These are phyloP conservation scores for Erythrobasidium hasegawianum DNA, from an alignment of 1,284 basidiomycete genomes.

Conservation along the genomic window DNA sequence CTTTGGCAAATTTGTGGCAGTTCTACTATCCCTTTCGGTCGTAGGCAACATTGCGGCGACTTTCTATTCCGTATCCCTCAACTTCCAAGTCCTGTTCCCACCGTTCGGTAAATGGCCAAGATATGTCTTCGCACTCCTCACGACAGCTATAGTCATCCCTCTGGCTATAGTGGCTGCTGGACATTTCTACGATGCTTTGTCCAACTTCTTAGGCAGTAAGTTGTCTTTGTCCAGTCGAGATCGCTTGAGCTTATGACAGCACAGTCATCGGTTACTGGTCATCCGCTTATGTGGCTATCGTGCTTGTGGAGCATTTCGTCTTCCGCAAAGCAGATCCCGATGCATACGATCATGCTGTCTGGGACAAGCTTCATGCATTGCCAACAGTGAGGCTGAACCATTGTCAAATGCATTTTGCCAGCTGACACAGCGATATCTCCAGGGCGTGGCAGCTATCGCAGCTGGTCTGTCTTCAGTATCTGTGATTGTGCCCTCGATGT, in stretches of 20 bases:
- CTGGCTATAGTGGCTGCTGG: constrained; percentile 49
- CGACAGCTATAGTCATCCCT: constrained; percentile 64
- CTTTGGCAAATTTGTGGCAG: constrained; percentile 49
- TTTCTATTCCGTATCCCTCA: constrained; percentile 78
- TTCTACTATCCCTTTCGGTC: constrained; percentile 39
- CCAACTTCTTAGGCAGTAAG: constrained; percentile 47
- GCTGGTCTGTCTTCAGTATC: constrained; percentile 15
- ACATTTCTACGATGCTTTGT: constrained; percentile 48
- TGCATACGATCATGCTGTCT: constrained; percentile 45
- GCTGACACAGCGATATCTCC: not conserved
- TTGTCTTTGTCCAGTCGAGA: no score
- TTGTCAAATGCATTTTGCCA: not conserved
- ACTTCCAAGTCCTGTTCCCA: constrained; percentile 72
- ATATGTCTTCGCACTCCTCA: constrained; percentile 77
- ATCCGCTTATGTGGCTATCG: constrained; percentile 45
- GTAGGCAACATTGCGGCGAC: constrained; percentile 73
- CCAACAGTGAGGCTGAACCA: constrained; percentile 43
- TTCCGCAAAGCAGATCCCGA: constrained; percentile 42
- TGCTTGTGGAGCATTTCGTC: constrained; percentile 47
- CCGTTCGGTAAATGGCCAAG: constrained; percentile 62
- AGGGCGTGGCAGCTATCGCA: constrained; percentile 10
- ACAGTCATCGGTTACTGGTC: constrained; percentile 44
- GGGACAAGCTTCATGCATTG: constrained; percentile 47
- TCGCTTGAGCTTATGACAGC: not conserved
- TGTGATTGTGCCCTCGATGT: constrained; percentile 12